Percentiles rank a stretch among this genome's conserved stretches.
phyloP scores from a whole-genome alignment of 75 land plant species.

The Adiantum capillusveneris region DNA sequence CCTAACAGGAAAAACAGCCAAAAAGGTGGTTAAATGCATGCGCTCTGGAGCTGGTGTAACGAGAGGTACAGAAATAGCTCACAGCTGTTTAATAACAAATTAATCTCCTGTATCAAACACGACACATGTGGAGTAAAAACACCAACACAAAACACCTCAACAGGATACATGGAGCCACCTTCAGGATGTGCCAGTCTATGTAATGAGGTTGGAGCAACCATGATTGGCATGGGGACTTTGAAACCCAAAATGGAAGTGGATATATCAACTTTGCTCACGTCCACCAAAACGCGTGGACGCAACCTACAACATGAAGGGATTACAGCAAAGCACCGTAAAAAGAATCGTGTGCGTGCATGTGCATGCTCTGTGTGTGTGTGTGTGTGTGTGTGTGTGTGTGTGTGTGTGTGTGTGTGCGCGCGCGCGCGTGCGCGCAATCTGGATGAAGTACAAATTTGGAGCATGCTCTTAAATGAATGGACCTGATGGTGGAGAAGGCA shows the following conservation, averaged over 20 bases:
- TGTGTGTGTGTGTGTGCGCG: neutral
- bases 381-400: neutral
- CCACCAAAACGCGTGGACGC: conserved; percentile 71
- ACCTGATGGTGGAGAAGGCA: conserved; percentile 59
- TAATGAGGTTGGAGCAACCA: conserved; percentile 79
- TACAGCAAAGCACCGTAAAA: too few relatives aligned
- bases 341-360: neutral
- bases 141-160: too few relatives aligned
- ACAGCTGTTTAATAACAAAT: too few relatives aligned
- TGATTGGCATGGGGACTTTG: conserved; percentile 60
- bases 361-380: neutral
- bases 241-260: conserved; percentile 64
- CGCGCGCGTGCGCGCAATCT: too few relatives aligned
- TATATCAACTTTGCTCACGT: conserved; percentile 63
- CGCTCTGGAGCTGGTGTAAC: too few relatives aligned
- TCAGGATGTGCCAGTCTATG: conserved; percentile 80
- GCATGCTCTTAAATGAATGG: neutral
- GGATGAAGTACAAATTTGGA: too few relatives aligned
- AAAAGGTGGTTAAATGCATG: too few relatives aligned
- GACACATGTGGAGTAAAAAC: too few relatives aligned
- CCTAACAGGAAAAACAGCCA: conserved; percentile 31
- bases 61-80: neutral
- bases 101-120: too few relatives aligned
- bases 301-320: conserved; percentile 30
- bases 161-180: conserved; percentile 34